A percentile compares a stretch with the other conserved stretches of the same genome.
Conservation (phyloP, 164 flowering plant species). For the Aristolochia californica region DNA sequence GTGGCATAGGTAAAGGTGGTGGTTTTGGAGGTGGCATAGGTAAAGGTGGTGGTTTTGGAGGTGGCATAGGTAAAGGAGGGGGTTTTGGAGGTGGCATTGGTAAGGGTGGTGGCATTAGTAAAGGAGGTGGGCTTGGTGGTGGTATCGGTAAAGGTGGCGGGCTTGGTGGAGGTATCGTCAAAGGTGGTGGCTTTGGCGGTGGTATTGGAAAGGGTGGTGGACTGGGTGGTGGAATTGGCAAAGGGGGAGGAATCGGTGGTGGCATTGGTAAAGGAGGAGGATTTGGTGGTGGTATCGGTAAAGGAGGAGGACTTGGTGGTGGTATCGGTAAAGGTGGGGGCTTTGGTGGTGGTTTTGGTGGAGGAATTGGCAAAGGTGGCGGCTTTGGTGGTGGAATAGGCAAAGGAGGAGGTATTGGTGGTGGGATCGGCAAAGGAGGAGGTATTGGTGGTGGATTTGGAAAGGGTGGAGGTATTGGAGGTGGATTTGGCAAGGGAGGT, state of each 20-base stretch:
- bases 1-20: not conserved
- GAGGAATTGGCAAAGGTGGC: not conserved
- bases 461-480: too few relatives aligned
- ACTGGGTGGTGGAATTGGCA: not conserved
- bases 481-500: too few relatives aligned
- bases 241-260: conserved; percentile 1
- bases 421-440: too few relatives aligned
- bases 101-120: not conserved
- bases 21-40: too few relatives aligned
- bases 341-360: not conserved
- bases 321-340: not conserved
- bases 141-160: not conserved
- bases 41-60: not conserved
- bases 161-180: not conserved
- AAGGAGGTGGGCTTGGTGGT: not conserved
- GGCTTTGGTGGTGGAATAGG: not conserved
- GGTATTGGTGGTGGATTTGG: too few relatives aligned
- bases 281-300: conserved; percentile 1
- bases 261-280: conserved; percentile 1
- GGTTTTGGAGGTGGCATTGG: not conserved
- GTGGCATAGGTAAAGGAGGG: not conserved
- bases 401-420: conserved; percentile 1
- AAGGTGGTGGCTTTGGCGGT: not conserved
- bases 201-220: not conserved
- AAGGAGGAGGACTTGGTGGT: not conserved